Base-by-base conservation (phyloP, 202 grass and related monocot species). In the Eragrostis tef region DNA sequence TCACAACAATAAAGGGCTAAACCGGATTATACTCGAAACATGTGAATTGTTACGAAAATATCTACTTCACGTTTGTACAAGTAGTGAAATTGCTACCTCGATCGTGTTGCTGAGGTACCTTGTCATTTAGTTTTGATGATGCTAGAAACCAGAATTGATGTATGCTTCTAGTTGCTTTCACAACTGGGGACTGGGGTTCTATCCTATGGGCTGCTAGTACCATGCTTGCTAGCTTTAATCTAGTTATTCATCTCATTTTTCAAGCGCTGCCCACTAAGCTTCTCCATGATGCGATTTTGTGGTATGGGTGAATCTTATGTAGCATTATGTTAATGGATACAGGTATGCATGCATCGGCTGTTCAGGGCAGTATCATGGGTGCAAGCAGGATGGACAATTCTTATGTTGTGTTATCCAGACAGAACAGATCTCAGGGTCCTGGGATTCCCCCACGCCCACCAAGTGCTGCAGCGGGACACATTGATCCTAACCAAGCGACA, bases 351-450 rank as follows among this genome's bases (percentile, higher is more conserved):
- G 80, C 86, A 59, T 93, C 93, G 15, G 70, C 85, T 54, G 81
- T 99, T 59, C 91, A 99, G 54, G 93, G 85, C 43, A 96, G 91
- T 73, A 85, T 90, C 29, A 95, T 99, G 87, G 93, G 90, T 22
- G 79, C 85, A 36, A 96, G 89, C 74, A 87, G 86, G 84, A 92
- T 99, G 93, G 96, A 99, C 53, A 87, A 93, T 27, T 99, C 96
- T 26, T 99, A 91, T 10, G 93, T 99, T 9, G 67, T 99, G 62
- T 52, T 99, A 69, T 88, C 93, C 53, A 93, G 90, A 83, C 93
- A 96, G 62, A 99, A 89, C 69, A 94, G 52, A 85, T 57, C 79
- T 83, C 88, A 81, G 15, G 78, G 79, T 82, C 83, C 83, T 71
- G 87, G 93, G 5, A 79, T 93, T 51, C 90, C 96, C 67, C 85